phyloP scores from a whole-genome alignment of 2,329 filamentous ascomycete species.

The Pseudogymnoascus sp. region DNA sequence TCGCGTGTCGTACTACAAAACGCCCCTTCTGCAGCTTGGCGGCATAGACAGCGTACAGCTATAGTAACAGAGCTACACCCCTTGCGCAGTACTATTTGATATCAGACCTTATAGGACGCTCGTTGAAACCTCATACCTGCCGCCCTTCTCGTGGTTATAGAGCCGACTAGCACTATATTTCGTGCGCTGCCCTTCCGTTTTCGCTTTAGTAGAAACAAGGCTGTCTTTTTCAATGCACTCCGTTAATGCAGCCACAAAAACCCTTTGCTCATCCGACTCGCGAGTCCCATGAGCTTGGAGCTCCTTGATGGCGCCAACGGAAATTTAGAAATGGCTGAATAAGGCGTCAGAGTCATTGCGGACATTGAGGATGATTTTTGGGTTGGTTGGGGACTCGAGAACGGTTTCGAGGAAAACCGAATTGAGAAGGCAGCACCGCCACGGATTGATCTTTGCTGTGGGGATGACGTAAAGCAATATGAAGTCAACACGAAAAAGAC shows the following conservation, averaged over 20 bases:
- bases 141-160: constrained; percentile 37
- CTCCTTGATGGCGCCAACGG: constrained; percentile 40
- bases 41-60: too few species aligned
- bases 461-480: constrained; percentile 31
- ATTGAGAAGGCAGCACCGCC: constrained; percentile 31
- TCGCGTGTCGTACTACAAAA: too few species aligned
- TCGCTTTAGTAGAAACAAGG: neutral
- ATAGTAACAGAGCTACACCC: too few species aligned
- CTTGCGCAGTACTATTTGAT: constrained; percentile 38
- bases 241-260: constrained; percentile 31
- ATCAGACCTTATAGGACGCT: constrained; percentile 35
- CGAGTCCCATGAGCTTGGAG: constrained; percentile 51
- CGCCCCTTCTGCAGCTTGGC: too few species aligned
- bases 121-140: constrained; percentile 41
- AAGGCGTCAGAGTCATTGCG: constrained; percentile 52
- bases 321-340: constrained; percentile 38
- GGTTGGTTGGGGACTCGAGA: constrained; percentile 37
- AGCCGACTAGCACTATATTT: constrained; percentile 34
- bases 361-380: constrained; percentile 53
- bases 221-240: constrained; percentile 33
- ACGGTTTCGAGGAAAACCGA: constrained; percentile 32
- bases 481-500: too few species aligned
- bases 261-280: constrained; percentile 20
- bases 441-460: constrained; percentile 28
- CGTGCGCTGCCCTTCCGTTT: constrained; percentile 24